Base-by-base conservation (phyloP, 345 rosid genomes). In the Lumnitzera littorea region DNA sequence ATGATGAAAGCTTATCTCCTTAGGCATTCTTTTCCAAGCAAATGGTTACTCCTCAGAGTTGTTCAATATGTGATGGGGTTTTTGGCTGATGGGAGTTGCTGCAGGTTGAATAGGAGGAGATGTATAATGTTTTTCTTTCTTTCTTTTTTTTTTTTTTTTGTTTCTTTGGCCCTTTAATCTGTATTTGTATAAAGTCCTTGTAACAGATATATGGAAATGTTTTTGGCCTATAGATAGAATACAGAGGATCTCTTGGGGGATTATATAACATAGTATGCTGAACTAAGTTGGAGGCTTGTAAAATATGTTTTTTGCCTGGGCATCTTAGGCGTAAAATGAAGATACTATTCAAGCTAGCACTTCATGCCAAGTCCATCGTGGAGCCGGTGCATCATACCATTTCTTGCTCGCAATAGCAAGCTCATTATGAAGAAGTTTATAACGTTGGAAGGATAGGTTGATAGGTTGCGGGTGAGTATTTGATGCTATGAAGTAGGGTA, bases 1-100 rank as follows among this genome's bases (percentile, higher is more conserved):
- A 86, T 15, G 97, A 90, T 15, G 95, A 82, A 53, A 79, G 72
- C 47, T 25, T 69, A 55, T 71, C 88, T 57, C 78, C 76, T 50
- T 84, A 76, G 82, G 25, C 48, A 46, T 62, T 63, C 23, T 67
- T 57, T 24, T 60, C 48, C 20, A 23, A 14, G 48, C 49, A 48
- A 48, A 64, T 36, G 62, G 51, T 57, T 23, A 55, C 24, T 7
- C 15, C 41, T 20, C 20, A 20, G 20, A 20, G 20, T 0, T 20
- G 20, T 20, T 20, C 50, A 62, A 27, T 58, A 53, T 48, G 20
- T n/a, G 20, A 15, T 67, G 75, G 48, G 10, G 36, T 20, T 56
- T 15, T 54, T 59, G 53, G 70, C 66, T 15, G 65, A 62, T 52
- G 58, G 62, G 63, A 58, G 70, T 75, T 68, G 49, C 56, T 15